These are phyloP conservation scores for Fomitopsis palustris DNA, from an alignment of 1,284 basidiomycete species.

Conservation along the genomic window DNA sequence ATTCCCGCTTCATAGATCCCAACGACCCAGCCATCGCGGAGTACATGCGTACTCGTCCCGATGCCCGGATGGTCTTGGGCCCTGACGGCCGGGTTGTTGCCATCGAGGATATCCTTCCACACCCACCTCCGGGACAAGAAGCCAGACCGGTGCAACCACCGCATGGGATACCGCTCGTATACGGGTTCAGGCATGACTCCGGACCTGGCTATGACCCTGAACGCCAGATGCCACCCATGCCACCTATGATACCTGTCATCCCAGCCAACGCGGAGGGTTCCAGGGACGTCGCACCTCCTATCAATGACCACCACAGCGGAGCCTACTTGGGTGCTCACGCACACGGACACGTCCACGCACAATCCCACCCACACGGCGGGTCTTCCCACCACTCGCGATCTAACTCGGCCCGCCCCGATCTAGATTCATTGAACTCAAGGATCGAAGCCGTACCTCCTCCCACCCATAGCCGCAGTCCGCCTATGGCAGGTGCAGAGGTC, in stretches of 20 bases:
- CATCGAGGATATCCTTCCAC: conserved; percentile 40
- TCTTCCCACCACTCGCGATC: conserved; percentile 34
- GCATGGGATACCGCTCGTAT: conserved; percentile 31
- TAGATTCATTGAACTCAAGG: conserved; percentile 17
- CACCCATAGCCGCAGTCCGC: conserved; percentile 24
- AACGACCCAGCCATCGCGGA: conserved; percentile 43
- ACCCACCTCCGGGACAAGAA: conserved; percentile 26
- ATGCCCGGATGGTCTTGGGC: conserved; percentile 38
- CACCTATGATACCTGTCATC: conserved; percentile 36
- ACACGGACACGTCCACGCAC: conserved; percentile 31
- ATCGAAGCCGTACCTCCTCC: conserved; percentile 23
- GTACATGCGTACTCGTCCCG: conserved; percentile 43
- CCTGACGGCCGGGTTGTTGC: conserved; percentile 46
- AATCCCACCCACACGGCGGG: conserved; percentile 40
- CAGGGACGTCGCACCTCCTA: conserved; percentile 30
- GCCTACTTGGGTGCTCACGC: conserved; percentile 38
- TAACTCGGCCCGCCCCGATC: conserved; percentile 24
- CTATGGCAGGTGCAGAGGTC: conserved; percentile 18
- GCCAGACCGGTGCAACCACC: conserved; percentile 21
- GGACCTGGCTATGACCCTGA: conserved; percentile 36
- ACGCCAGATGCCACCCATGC: conserved; percentile 48
- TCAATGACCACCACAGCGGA: conserved; percentile 29
- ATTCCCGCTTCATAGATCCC: conserved; percentile 26
- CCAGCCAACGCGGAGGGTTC: conserved; percentile 30
- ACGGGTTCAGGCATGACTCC: conserved; percentile 33